Base-by-base conservation (phyloP, 2,329 filamentous ascomycete genomes). In the Diaporthe sp. region DNA sequence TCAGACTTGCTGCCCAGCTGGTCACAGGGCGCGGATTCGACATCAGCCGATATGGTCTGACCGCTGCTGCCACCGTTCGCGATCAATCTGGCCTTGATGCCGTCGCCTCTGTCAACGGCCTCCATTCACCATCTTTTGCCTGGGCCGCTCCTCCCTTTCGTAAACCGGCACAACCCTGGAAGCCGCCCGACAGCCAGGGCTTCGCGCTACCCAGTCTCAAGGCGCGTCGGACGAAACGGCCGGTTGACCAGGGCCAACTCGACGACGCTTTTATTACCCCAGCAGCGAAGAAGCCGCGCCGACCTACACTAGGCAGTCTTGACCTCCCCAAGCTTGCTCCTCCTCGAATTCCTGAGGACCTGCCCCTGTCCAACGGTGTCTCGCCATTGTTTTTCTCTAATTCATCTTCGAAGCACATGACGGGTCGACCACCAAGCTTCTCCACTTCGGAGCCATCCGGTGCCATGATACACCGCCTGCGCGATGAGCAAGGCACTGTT, bases 371-470 rank as follows among this genome's bases (percentile, higher is more conserved):
- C 39, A 56, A 56, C 51, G 55, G 58, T 82, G 82, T 42, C 81
- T 89, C 88, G 10, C 88, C 88, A 8, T 82, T 89, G 35, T 89
- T 89, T 81, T 89, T 89, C 78, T 88, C 88, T 13, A 84, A 85
- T 73, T 85, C 66, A 17, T 70, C 83, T 47, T 78, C 84, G 22
- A 81, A 82, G 17, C 81, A 81, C 37, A 80, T 83, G 76, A 75
- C 79, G 30, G 79, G 78, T 72, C 83, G 86, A 44, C 84, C 85
- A 19, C 80, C 82, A 10, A 84, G 80, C 71, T 82, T 83, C 77
- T 78, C 81, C 30, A 80, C 84, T 30, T 80, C 84, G 19, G 87
- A 89, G 73, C 81, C 83, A 8, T 81, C 85, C 32, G 80, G 82
- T 42, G 85, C 84, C 70, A 88, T 90, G 84, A 82, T 90, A 76